Percentiles rank a stretch among this genome's conserved stretches.
Evolutionary conservation across 2,329 filamentous ascomycete species (phyloP).

Genomic region (Zarea fungicola): DNA sequence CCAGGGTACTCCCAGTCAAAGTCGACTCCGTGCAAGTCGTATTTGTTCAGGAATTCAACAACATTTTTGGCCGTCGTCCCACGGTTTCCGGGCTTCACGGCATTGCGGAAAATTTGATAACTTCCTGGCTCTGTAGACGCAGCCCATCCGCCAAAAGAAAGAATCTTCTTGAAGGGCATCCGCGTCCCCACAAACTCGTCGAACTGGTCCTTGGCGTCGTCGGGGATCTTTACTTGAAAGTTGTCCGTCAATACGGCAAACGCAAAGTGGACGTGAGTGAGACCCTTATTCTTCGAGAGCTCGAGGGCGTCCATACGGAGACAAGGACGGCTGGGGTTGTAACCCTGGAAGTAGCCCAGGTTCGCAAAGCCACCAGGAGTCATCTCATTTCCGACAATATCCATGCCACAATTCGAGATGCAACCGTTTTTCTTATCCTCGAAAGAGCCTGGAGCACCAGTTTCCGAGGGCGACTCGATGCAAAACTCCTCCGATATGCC

Average conservation of each 20-base stretch:
- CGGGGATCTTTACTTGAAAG: slow-evolving; percentile 19
- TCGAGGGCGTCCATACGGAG: slow-evolving; percentile 19
- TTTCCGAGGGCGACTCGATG: slow-evolving; percentile 8
- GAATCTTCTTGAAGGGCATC: slow-evolving; percentile 26
- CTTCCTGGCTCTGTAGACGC: slow-evolving; percentile 33
- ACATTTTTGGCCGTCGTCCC: slow-evolving; percentile 26
- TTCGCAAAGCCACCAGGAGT: neutral
- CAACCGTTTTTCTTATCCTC: slow-evolving; percentile 28
- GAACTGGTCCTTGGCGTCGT: slow-evolving; percentile 22
- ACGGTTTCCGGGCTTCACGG: slow-evolving; percentile 25
- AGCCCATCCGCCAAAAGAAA: slow-evolving; percentile 41
- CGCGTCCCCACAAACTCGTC: slow-evolving; percentile 21
- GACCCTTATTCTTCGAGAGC: slow-evolving; percentile 9
- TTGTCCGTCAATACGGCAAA: slow-evolving; percentile 19
- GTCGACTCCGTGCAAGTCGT: slow-evolving; percentile 29
- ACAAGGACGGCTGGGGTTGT: slow-evolving; percentile 14
- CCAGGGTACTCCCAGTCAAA: slow-evolving; percentile 25
- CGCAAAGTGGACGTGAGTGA: slow-evolving; percentile 20
- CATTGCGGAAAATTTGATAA: slow-evolving; percentile 31
- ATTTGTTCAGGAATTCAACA: slow-evolving; percentile 29
- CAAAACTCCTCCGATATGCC: slow-evolving; percentile 8
- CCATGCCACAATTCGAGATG: slow-evolving; percentile 36
- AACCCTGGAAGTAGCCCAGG: slow-evolving; percentile 20
- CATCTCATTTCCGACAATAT: slow-evolving; percentile 14
- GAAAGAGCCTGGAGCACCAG: slow-evolving; percentile 17